Evolutionary conservation across 495 filamentous ascomycete species (phyloP).

Genomic region (Xylaria curta): DNA sequence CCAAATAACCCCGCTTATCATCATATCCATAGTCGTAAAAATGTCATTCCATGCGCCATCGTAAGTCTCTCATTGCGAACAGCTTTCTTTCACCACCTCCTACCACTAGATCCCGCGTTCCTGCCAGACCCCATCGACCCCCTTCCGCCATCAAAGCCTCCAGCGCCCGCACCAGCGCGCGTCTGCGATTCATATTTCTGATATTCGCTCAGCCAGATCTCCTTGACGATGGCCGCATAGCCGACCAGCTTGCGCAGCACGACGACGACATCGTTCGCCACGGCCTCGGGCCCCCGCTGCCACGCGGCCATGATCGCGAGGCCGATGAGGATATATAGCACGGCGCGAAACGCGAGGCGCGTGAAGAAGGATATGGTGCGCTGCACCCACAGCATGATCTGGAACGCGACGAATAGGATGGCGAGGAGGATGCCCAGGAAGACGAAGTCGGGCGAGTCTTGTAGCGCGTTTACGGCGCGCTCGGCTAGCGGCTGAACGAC

Average conservation of each 20-base stretch:
- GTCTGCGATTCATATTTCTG: slow-evolving; percentile 50
- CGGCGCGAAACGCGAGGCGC: slow-evolving; percentile 60
- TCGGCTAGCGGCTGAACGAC: slow-evolving; percentile 58
- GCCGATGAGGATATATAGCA: slow-evolving; percentile 64
- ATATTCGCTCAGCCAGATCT: slow-evolving; percentile 66
- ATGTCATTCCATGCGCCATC: slow-evolving; percentile 3
- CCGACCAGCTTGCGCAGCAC: slow-evolving; percentile 43
- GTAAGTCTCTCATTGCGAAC: background rate
- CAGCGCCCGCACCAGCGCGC: slow-evolving; percentile 25
- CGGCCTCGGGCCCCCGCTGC: slow-evolving; percentile 67
- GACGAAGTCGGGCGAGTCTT: slow-evolving; percentile 64
- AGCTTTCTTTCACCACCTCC: slow-evolving; percentile 33
- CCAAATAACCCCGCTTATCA: slow-evolving; percentile 12
- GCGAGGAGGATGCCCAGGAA: slow-evolving; percentile 59
- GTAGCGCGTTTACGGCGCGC: slow-evolving; percentile 44
- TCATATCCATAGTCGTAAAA: slow-evolving; percentile 20
- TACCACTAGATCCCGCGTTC: slow-evolving; percentile 35
- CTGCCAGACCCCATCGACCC: slow-evolving; percentile 16
- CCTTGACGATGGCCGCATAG: slow-evolving; percentile 58
- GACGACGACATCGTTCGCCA: slow-evolving; percentile 58
- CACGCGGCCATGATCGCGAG: slow-evolving; percentile 62
- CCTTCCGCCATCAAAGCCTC: slow-evolving; percentile 30
- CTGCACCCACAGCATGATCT: slow-evolving; percentile 69
- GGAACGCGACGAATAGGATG: slow-evolving; percentile 65
- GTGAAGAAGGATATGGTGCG: slow-evolving; percentile 77